phyloP scores from a whole-genome alignment of 495 filamentous ascomycete genomes.

The Pseudoneurospora amorphoporcata region DNA sequence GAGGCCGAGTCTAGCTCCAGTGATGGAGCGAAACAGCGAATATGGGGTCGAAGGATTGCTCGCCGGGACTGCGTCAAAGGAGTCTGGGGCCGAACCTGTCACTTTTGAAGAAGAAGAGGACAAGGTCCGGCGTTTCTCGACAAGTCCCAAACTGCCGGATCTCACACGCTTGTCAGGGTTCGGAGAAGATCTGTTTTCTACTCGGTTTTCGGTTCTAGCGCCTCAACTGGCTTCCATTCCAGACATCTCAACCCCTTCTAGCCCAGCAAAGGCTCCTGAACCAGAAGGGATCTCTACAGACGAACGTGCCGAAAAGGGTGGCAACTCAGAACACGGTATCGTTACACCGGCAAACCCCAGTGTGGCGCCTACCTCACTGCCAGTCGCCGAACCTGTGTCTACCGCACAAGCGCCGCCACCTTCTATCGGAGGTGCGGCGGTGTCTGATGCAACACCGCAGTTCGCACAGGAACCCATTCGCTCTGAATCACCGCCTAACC shows the following conservation, averaged over 20 bases:
- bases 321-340: not conserved
- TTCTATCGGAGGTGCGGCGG: not conserved
- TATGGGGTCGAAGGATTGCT: conserved; percentile 39
- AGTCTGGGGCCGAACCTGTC: conserved; percentile 3
- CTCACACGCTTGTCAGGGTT: conserved; percentile 56
- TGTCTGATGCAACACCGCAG: conserved; percentile 4
- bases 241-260: not conserved
- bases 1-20: conserved; percentile 38
- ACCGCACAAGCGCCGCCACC: not conserved
- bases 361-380: not conserved
- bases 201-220: conserved; percentile 4
- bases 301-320: not conserved
- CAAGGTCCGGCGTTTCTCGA: conserved; percentile 25
- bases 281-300: not conserved
- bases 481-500: conserved; percentile 1
- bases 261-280: not conserved
- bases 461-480: not conserved
- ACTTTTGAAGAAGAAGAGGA: conserved; percentile 25
- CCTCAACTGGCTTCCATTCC: conserved; percentile 2
- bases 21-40: conserved; percentile 49
- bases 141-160: conserved; percentile 51
- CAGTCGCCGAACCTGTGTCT: not conserved
- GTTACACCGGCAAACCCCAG: not conserved
- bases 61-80: conserved; percentile 12
- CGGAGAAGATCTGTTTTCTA: conserved; percentile 37